Evolutionary conservation across 495 filamentous ascomycete genomes (phyloP), one percentile per base, ranked within the genome.

Genomic region (Daldinia vernicosa): DNA sequence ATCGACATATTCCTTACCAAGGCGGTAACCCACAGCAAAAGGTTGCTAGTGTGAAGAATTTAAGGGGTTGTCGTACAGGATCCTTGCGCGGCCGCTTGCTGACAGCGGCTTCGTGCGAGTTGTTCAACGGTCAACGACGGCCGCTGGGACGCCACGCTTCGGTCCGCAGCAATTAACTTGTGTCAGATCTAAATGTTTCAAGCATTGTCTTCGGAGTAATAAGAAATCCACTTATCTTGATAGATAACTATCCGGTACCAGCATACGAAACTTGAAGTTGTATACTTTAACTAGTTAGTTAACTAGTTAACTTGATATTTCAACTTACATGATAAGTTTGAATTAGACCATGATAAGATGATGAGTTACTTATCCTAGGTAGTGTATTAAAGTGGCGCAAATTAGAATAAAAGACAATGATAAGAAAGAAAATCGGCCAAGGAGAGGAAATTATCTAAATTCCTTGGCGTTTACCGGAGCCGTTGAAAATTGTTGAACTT

Each of bases 1-100:
- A 35, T n/a, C 32, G 33, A 19, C 26, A 45, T 52, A 51, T 55
- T 28, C 35, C 28, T 45, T 51, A 19, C 24, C 15, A 43, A 43
- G 57, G 60, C 70, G 65, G 70, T 12, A 66, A 53, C 65, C 33
- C 58, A 59, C 70, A 54, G 66, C 26, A 17, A 51, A 45, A 56
- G 30, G 43, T 35, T 33, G 40, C 40, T 40, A 26, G 22, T 63
- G 54, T 12, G 15, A 24, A 57, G 11, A 28, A 53, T 43, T 45
- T 50, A 22, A 55, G 39, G 51, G 50, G 50, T 52, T 28, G 61
- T 69, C 27, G 51, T 27, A 62, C 70, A 52, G 51, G 33, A 40
- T 24, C 57, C 60, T 35, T 45, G 40, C 52, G 57, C 66, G 70
- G 70, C 39, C 51, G 33, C 56, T 58, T 65, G 53, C 60, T 60